These are phyloP conservation scores for Cryphonectria nitschkei DNA, from an alignment of 2,329 filamentous ascomycete species.

Conservation along the genomic window DNA sequence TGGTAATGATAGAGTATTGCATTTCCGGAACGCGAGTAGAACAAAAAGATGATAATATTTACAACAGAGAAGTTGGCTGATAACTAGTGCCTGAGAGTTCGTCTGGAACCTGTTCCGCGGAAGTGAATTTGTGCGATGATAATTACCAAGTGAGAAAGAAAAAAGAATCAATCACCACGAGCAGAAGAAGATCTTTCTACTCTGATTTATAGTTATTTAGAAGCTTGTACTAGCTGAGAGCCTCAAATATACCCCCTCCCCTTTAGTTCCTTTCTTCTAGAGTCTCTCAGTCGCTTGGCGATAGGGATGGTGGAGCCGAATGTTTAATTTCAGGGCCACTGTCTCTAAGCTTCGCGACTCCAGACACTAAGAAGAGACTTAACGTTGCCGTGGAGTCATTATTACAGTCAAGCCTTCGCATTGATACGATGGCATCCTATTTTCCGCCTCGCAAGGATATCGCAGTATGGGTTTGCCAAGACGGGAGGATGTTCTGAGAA, in stretches of 20 bases:
- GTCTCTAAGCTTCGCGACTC: background rate
- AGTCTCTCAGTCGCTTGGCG: background rate
- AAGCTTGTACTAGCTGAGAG: background rate
- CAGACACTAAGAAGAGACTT: background rate
- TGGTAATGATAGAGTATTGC: slow-evolving; percentile 2
- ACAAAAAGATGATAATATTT: background rate
- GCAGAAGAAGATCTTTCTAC: background rate
- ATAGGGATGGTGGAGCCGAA: background rate
- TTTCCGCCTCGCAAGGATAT: background rate
- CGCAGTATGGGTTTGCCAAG: background rate
- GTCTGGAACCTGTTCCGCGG: background rate
- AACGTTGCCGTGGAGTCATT: background rate
- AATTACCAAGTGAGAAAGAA: background rate
- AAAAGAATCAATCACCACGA: background rate
- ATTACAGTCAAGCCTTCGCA: background rate
- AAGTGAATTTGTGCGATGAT: background rate
- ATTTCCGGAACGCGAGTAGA: slow-evolving; percentile 1
- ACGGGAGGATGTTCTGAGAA: background rate
- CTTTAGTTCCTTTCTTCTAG: background rate
- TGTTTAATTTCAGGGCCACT: background rate
- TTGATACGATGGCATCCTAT: background rate
- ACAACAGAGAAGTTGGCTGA: background rate
- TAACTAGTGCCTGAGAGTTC: background rate
- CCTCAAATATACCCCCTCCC: background rate
- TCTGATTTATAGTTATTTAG: background rate